Percentiles rank a stretch among this genome's conserved stretches.
Conservation (phyloP, 768 basidiomycete genomes). For the Calocera cornea region DNA sequence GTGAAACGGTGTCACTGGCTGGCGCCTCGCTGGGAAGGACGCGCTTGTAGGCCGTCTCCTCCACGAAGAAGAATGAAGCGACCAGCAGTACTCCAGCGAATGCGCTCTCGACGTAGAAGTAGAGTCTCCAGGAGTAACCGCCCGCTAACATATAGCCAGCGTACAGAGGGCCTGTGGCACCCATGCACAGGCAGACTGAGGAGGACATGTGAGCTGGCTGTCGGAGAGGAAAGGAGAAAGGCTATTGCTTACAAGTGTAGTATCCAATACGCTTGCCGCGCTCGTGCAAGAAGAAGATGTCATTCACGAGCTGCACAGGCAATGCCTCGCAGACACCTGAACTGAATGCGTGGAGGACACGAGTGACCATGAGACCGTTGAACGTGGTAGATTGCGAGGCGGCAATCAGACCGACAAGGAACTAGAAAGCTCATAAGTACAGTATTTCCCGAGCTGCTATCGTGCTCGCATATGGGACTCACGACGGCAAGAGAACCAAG, state of each 20-base stretch:
- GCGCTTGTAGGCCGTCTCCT: slow-evolving; percentile 7
- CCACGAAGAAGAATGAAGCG: slow-evolving; percentile 7
- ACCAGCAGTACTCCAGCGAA: slow-evolving; percentile 6
- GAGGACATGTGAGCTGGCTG: background rate
- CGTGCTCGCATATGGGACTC: background rate
- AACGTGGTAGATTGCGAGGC: slow-evolving; percentile 2
- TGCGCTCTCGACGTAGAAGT: slow-evolving; percentile 9
- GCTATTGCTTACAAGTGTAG: background rate
- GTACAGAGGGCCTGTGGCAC: slow-evolving; percentile 7
- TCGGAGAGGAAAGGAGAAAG: background rate
- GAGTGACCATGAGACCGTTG: slow-evolving; percentile 4
- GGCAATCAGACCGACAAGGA: slow-evolving; percentile 3
- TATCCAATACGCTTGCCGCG: slow-evolving; percentile 9
- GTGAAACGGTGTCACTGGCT: background rate
- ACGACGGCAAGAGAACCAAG: slow-evolving; percentile 4
- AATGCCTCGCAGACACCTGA: slow-evolving; percentile 8
- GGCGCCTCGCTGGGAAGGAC: background rate
- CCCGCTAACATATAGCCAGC: slow-evolving; percentile 9
- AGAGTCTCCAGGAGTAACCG: slow-evolving; percentile 7
- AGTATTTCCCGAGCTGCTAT: background rate
- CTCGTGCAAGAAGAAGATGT: slow-evolving; percentile 9
- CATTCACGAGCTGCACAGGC: slow-evolving; percentile 7
- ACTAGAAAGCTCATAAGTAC: background rate
- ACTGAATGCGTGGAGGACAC: slow-evolving; percentile 4
- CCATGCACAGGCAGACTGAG: slow-evolving; percentile 4